Evolutionary conservation across 179 eudicot genomes (phyloP), one percentile per base, ranked within the genome.

Genomic region (Camellia oleifera): DNA sequence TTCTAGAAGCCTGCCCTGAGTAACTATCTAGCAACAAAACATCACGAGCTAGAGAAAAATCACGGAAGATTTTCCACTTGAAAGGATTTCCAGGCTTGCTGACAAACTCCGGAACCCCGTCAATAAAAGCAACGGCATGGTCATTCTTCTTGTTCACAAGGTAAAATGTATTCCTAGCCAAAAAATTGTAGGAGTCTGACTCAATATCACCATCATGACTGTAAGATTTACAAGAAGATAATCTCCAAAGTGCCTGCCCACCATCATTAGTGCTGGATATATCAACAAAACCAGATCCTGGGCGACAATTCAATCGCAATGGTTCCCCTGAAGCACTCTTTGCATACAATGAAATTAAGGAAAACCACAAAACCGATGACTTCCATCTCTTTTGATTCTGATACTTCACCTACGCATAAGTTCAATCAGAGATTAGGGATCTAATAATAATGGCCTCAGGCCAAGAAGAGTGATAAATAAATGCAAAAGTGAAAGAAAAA

Each of bases 71-170:
- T 88, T 97, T 97, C 89, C 92, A 89, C 94, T 93, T 97, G 80
- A 97, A 95, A 60, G 90, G 87, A 89, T 89, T 88, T 81, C 99
- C 98, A 71, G 97, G 97, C 85, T 89, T 92, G 79, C 84, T 84
- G 80, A 93, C 98, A 88, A 91, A 92, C 86, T 97, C 98, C 9
- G 93, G 92, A 85, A 89, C 85, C 58, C 93, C 95, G 79, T 94
- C 93, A 77, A 88, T 81, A 79, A 94, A 92, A 87, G 98, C 97
- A 80, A 91, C 82, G 53, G 90, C 88, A 72, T 87, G 83, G 80
- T 87, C 94, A 86, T 80, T 92, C 84, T 92, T 95, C 86, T 88
- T 94, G 84, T 97, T 97, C 69, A 97, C 94, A 63, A 97, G 92
- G 83, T 91, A 90, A 82, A 92, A 97, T 60, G 91, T 82, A 77